Base-by-base conservation (phyloP, 371 early-diverging fungal species). In the Sporodiniella umbellata region DNA sequence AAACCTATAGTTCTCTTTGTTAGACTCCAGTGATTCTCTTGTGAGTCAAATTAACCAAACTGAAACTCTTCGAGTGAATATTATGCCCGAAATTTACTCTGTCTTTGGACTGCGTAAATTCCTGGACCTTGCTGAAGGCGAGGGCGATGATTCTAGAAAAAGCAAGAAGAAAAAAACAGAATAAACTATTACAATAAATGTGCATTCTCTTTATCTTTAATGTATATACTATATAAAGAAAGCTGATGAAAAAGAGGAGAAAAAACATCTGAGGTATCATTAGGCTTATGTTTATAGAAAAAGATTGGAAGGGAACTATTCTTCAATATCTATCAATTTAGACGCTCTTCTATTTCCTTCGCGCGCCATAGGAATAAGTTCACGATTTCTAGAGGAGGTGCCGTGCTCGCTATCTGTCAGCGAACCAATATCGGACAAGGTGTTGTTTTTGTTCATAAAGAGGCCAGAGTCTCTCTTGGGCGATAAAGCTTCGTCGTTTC, bases 31-130 rank as follows among this genome's bases (percentile, higher is more conserved):
- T 10, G 64, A 69, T 42, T 54, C 48, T 2, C 40, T 66, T 25
- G 53, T 68, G 3, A 63, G 68, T 43, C 60, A 75, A 22, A 58
- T 74, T 42, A 81, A 81, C 33, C 39, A 54, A 0, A 53, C 68
- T 35, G 65, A 71, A 31, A 69, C 73, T 22, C 68, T 66, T 37
- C 54, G 67, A 43, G 73, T 74, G 8, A 66, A 72, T 8, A 58
- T 60, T 2, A 45, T 76, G 19, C 72, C 74, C 37, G 80, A 82
- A 40, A 60, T 80, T 30, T 77, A 73, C 56, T 64, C 68, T 26
- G 72, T 75, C 14, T 79, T 80, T 54, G 76, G 76, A 8, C 60
- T 82, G 53, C 75, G 83, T 45, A 82, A 82, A 55, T 68, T 69
- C 51, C 53, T 69, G 11, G 75, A 75, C 58, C 58, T 66, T 25